Evolutionary conservation across 169 alveolate species (phyloP), one percentile per base, ranked within the genome.

Genomic region (Plasmodium berghei): DNA sequence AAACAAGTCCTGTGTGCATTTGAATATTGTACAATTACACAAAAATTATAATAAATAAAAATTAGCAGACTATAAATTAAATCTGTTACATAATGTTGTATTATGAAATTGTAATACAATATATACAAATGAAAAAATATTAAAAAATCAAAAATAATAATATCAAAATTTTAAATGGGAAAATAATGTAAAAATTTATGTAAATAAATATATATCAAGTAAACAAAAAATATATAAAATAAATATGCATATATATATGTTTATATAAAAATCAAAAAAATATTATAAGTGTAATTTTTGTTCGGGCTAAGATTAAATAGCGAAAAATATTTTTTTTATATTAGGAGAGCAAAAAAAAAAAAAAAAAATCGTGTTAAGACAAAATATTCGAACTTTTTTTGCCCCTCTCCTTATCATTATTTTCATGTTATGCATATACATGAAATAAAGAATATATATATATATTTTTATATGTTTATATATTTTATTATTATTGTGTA

Each of bases 301-400:
- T 34, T n/a, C 58, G 28, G 86, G 56, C 28, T 72, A 52, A 72
- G 56, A 55, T 10, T 26, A 18, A n/a, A 61, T 48, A 72, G 24
- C 46, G 54, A 34, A 72, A 52, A 72, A 72, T 26, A 55, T 52
- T 28, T 72, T 69, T 72, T 40, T 52, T 34, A 22, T 62, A 22
- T 72, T 20, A 46, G 80, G 63, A 70, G 69, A 55, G 71, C 66
- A 72, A 52, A 72, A 71, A 72, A 28, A 34, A 34, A 26, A 34
- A 28, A 28, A 34, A 34, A 34, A 34, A 34, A 34, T 52, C 46
- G 54, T 52, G 71, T 66, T 72, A 72, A 72, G 69, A 72, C 69
- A 69, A 66, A 42, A 40, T 46, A 20, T 48, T 18, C 22, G 42
- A 42, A 18, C 48, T 69, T 69, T 18, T 26, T 46, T 69, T 69